Base-by-base conservation (phyloP, 176 grass and related monocot species). In the Carex littledalei region DNA sequence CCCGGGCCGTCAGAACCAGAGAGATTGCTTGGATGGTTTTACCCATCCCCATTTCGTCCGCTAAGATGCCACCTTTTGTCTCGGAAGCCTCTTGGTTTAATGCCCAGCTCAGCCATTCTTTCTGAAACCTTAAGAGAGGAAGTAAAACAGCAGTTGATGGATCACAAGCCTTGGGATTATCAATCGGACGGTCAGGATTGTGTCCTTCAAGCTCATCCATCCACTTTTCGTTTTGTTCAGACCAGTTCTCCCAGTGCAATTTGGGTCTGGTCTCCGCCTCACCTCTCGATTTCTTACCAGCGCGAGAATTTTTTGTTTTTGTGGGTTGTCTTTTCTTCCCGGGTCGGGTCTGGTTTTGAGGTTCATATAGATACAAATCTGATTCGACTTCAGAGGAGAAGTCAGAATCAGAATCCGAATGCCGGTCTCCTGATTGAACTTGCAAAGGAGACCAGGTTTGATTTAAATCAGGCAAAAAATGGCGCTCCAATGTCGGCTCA, bases 41-140 rank as follows among this genome's bases (percentile, higher is more conserved):
- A 56, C 96, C 96, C 96, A 99, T 99, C 26, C 96, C 93, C 96
- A 99, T 99, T 86, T 95, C 96, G 29, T 99, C 93, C 0, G 96
- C 96, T 34, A 99, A 90, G 86, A 99, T 94, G 31, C 96, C 96
- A 1, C 93, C 93, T 35, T 57, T 90, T 12, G 88, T 63, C 50
- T 64, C 14, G 14, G 90, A 94, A 32, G 74, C 83, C 84, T 98
- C 96, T 89, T 95, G 93, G 49, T 69, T 89, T 16, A 98, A 89
- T 50, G 93, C 96, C 96, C 96, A 94, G 3, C 84, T 86, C 8
- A 98, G 96, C 93, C 93, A 95, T 86, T 98, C 93, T 87, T 95
- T 98, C 66, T 95, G 96, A 88, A 98, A 98, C 52, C 96, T 87
- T 34, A 98, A 87, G 17, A 98, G 64, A n/a, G 84, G 72, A 29